These are phyloP conservation scores for Thelephora ganbajun DNA, from an alignment of 768 basidiomycete genomes.

Conservation along the genomic window DNA sequence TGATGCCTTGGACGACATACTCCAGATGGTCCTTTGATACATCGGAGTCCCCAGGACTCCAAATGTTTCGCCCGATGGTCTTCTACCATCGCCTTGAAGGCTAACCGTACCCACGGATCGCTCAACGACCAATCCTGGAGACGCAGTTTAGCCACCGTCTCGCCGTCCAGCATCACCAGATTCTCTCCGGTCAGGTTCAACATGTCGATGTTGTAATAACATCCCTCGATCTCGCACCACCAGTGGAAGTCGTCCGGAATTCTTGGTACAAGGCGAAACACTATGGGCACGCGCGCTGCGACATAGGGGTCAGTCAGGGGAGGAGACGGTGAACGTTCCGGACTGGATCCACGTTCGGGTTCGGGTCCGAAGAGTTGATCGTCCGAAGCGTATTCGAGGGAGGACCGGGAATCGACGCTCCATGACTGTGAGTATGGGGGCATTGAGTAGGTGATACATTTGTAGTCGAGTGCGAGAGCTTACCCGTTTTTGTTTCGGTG, in stretches of 20 bases:
- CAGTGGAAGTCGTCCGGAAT: slow-evolving; percentile 35
- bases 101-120: slow-evolving; percentile 4
- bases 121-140: slow-evolving; percentile 8
- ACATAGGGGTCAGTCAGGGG: slow-evolving; percentile 10
- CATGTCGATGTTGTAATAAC: slow-evolving; percentile 33
- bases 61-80: slow-evolving; percentile 12
- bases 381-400: slow-evolving; percentile 17
- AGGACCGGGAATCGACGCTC: slow-evolving; percentile 17
- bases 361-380: slow-evolving; percentile 3
- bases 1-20: not conserved
- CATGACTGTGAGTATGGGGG: slow-evolving; percentile 25
- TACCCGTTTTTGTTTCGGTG: too few relatives aligned
- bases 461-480: not conserved
- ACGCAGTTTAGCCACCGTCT: not conserved
- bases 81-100: slow-evolving; percentile 11
- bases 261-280: slow-evolving; percentile 21
- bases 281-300: slow-evolving; percentile 21
- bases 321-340: slow-evolving; percentile 7
- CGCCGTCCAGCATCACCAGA: slow-evolving; percentile 10
- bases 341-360: not conserved
- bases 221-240: slow-evolving; percentile 33
- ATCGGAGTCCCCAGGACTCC: slow-evolving; percentile 7
- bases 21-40: not conserved
- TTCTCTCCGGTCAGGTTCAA: slow-evolving; percentile 24
- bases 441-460: slow-evolving; percentile 46